Base-by-base conservation (phyloP, 2,329 filamentous ascomycete genomes). In the Cladosporium oxysporum region DNA sequence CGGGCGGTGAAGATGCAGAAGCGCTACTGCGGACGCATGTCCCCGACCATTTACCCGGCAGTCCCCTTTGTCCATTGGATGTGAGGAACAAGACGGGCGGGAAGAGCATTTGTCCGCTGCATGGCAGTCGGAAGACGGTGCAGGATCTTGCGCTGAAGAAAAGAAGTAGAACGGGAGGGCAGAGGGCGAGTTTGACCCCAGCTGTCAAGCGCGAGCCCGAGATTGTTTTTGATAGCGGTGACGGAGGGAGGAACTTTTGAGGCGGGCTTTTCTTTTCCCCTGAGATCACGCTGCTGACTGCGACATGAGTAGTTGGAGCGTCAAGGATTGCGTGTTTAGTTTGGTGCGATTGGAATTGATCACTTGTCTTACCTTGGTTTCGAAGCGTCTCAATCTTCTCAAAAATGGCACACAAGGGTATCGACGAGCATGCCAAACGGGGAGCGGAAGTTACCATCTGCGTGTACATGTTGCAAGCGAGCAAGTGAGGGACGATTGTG, bases 11-110 rank as follows among this genome's bases (percentile, higher is more conserved):
- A 12, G 69, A 73, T 21, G 66, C 69, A 2, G 59, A 69, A 10
- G 65, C 72, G 44, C 70, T 72, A 16, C 74, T 79, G 66, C 76
- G 78, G 29, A 66, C 77, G 10, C 74, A 79, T 57, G 71, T 80
- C 11, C 80, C 80, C 2, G 80, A 82, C 64, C 80, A 82, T 69
- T 67, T 82, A 11, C 77, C 77, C 16, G 77, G 66, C 55, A 81
- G 79, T 61, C 79, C 79, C 5, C 70, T 82, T 6, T 82, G 80
- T 66, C 80, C 80, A 3, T 69, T 77, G 33, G 75, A 76, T 66
- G 71, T 76, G 10, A 76, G 72, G 64, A 75, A 79, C 69, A 72
- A 73, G 53, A 76, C 73, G 64, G 73, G 74, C 31, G 77, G 77
- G 11, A 75, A 68, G 55, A 76, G 74, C 1, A 75, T 79, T 37